Conservation (phyloP, 306 rosid genomes). For the Ziziphus jujuba region DNA sequence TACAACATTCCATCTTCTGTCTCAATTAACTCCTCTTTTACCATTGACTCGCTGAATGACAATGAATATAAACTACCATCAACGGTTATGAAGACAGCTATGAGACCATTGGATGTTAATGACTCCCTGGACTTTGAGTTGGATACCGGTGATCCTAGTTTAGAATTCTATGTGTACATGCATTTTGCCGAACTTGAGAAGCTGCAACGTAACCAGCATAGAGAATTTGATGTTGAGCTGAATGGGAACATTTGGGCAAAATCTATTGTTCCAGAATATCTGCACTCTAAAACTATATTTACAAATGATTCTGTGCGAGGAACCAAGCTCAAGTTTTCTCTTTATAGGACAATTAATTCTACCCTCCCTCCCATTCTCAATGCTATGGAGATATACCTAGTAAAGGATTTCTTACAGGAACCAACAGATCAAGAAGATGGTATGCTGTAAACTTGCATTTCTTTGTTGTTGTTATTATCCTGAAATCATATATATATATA, state of each 20-base stretch:
- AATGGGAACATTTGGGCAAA: conserved; percentile 17
- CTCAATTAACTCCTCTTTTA: background rate
- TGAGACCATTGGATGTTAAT: conserved; percentile 13
- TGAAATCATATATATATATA: no score
- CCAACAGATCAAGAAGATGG: conserved; percentile 39
- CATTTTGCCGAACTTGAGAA: conserved; percentile 34
- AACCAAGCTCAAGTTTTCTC: background rate
- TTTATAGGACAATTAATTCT: conserved; percentile 10
- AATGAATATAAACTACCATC: conserved; percentile 20
- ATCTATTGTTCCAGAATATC: background rate
- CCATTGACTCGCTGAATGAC: background rate
- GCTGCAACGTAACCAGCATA: conserved; percentile 22
- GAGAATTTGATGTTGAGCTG: conserved; percentile 20
- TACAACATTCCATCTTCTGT: background rate
- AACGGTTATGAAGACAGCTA: conserved; percentile 38
- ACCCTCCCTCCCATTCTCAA: conserved; percentile 48
- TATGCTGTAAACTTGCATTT: background rate
- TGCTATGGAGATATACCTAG: conserved; percentile 34
- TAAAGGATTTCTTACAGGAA: conserved; percentile 21
- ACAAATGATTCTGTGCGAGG: background rate
- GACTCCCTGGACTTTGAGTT: conserved; percentile 3
- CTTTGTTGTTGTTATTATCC: no score
- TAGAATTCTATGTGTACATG: conserved; percentile 11
- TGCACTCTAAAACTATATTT: fast-evolving
- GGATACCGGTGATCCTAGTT: background rate